These are phyloP conservation scores for Aphanoascus verrucosus DNA, from an alignment of 2,329 filamentous ascomycete genomes.

Conservation along the genomic window DNA sequence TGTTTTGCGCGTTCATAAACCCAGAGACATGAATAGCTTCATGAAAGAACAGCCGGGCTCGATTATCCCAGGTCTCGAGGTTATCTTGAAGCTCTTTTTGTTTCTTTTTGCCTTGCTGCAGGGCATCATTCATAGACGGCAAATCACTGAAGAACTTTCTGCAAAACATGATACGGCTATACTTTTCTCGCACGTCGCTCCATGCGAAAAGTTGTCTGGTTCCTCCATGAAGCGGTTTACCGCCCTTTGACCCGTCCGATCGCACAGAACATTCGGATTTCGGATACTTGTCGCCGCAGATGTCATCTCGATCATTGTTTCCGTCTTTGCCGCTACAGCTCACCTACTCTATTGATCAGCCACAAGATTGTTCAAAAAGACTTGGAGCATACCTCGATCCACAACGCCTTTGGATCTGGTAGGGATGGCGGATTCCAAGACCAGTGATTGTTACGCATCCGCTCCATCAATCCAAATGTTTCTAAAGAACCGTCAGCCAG, in stretches of 20 bases:
- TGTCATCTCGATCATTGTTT: not conserved
- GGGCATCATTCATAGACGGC: slow-evolving; percentile 3
- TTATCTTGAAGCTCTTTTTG: slow-evolving; percentile 3
- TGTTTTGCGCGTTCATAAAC: not conserved
- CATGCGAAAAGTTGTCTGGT: slow-evolving; percentile 4
- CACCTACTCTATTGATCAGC: not conserved
- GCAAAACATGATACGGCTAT: slow-evolving; percentile 3
- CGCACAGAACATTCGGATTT: not conserved
- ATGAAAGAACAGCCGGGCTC: slow-evolving; percentile 4
- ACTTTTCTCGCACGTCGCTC: slow-evolving; percentile 2
- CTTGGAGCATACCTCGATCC: not conserved
- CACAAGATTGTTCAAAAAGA: not conserved
- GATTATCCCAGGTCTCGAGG: slow-evolving; percentile 7
- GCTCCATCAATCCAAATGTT: not conserved
- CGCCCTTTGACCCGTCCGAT: not conserved
- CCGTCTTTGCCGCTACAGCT: slow-evolving; percentile 4
- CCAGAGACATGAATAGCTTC: slow-evolving; percentile 1
- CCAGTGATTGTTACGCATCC: slow-evolving; percentile 1
- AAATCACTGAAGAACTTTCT: slow-evolving; percentile 4
- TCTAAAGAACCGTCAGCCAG: not conserved
- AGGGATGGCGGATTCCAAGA: not conserved
- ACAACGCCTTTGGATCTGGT: not conserved
- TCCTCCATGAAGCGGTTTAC: slow-evolving; percentile 3
- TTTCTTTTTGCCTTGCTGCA: not conserved
- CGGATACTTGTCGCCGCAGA: slow-evolving; percentile 5